Evolutionary conservation across 1,284 basidiomycete genomes (phyloP).

Genomic region (Trichosporon sp.): DNA sequence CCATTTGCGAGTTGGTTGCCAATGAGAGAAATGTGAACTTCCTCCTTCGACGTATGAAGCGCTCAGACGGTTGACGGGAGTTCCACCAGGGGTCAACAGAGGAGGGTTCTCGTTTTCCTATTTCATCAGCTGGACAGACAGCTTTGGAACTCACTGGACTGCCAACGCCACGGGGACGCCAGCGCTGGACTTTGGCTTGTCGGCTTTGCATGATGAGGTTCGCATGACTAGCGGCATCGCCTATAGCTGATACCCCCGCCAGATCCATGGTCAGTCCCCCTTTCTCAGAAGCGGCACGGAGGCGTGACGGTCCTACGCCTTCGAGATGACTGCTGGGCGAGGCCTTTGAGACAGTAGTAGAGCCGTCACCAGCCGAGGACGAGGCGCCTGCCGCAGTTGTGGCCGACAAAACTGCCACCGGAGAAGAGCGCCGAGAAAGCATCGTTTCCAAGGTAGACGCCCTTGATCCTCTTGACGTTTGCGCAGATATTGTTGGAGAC

Average conservation of each 20-base stretch:
- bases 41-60: constrained; percentile 12
- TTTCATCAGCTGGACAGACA: background rate
- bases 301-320: background rate
- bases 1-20: background rate
- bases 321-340: background rate
- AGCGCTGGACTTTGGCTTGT: constrained; percentile 54
- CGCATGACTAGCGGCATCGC: constrained; percentile 52
- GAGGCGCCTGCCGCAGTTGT: constrained; percentile 2
- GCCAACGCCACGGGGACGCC: constrained; percentile 40
- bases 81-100: background rate
- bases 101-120: background rate
- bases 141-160: constrained; percentile 13
- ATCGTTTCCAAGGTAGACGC: background rate
- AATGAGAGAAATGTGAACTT: background rate
- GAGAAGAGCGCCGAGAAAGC: background rate
- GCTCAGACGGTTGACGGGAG: constrained; percentile 7
- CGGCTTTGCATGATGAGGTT: constrained; percentile 54
- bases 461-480: background rate
- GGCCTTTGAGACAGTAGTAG: background rate
- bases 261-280: constrained; percentile 34
- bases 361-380: background rate
- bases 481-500: background rate
- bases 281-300: constrained; percentile 18
- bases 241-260: constrained; percentile 34
- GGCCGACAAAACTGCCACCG: constrained; percentile 2